Evolutionary conservation across 1,139 yeast species (phyloP), one percentile per base, ranked within the genome.

Genomic region (Kazachstania sp.): DNA sequence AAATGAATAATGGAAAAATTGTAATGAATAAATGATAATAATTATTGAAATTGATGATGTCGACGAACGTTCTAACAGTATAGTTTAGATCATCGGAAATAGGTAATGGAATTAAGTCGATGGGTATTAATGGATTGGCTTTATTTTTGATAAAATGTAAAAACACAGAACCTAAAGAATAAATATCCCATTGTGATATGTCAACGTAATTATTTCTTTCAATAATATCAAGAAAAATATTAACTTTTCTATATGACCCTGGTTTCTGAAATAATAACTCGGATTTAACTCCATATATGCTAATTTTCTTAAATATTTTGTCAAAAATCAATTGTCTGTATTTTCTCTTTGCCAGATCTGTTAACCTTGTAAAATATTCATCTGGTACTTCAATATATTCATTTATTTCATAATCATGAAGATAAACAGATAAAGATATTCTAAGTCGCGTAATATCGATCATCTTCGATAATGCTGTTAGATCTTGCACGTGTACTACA

Each of bases 401-500:
- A 18, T 56, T 55, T 28, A 67, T 56, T 37, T 65, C 65, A 38
- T 60, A 65, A 57, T 82, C 83, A 55, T 78, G 77, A 18, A 74
- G 56, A 57, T 86, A 88, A 3, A 87, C 85, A 44, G 79, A 78
- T 37, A 88, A 73, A 1, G 94, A 84, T 43, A 92, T 82, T 55
- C 90, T 82, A 47, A 92, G 68, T 49, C 74, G 74, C 4, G 94
- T 83, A 45, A 92, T 78, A 64, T 88, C 96, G 18, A 88, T 69
- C 52, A 74, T 67, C 43, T 73, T 71, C 4, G 90, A 78, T 49
- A 92, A 71, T 39, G 77, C 81, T 12, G 84, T 71, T 30, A 92
- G 66, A 45, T 77, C 74, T 9, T 60, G 52, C 3, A 57, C 60
- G 52, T 59, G 67, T 9, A 57, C 52, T 36, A 56, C 52, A 4